Evolutionary conservation across 1,139 yeast species (phyloP).

Genomic region (Geotrichum klebahnii): DNA sequence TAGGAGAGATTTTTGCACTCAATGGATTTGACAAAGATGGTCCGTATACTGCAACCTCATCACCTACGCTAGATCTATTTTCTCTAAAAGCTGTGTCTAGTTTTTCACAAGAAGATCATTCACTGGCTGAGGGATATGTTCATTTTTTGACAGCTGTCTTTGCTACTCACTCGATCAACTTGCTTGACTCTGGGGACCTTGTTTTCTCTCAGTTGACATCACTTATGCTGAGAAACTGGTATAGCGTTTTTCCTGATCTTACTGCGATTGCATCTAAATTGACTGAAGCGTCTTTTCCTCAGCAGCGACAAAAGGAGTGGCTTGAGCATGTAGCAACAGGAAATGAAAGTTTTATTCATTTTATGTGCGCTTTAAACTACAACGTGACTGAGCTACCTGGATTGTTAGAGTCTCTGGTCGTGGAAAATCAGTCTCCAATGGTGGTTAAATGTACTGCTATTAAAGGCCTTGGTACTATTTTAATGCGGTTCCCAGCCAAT

Average conservation of each 20-base stretch:
- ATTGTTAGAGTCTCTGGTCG: background rate
- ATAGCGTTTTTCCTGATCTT: slow-evolving; percentile 1
- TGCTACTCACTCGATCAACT: background rate
- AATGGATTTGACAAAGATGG: background rate
- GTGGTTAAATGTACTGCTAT: slow-evolving; percentile 8
- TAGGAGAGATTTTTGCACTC: slow-evolving; percentile 26
- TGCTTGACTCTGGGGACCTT: background rate
- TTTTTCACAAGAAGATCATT: slow-evolving; percentile 10
- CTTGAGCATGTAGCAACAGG: slow-evolving; percentile 7
- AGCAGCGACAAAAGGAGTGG: slow-evolving; percentile 4
- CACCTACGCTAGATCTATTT: background rate
- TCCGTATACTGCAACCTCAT: too few relatives aligned
- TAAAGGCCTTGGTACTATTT: slow-evolving; percentile 6
- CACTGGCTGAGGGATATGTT: slow-evolving; percentile 16
- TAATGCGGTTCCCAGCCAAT: background rate
- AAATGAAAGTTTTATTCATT: slow-evolving; percentile 6
- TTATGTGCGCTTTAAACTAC: slow-evolving; percentile 5
- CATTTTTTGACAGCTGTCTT: slow-evolving; percentile 7
- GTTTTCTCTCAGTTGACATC: slow-evolving; percentile 7
- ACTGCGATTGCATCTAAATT: slow-evolving; percentile 5
- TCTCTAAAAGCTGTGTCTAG: background rate
- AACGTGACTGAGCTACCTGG: background rate
- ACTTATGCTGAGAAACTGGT: slow-evolving; percentile 5
- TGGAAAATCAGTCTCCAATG: background rate
- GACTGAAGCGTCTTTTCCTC: background rate